Evolutionary conservation across 495 filamentous ascomycete species (phyloP).

Genomic region (Chlorociboria aeruginascens): DNA sequence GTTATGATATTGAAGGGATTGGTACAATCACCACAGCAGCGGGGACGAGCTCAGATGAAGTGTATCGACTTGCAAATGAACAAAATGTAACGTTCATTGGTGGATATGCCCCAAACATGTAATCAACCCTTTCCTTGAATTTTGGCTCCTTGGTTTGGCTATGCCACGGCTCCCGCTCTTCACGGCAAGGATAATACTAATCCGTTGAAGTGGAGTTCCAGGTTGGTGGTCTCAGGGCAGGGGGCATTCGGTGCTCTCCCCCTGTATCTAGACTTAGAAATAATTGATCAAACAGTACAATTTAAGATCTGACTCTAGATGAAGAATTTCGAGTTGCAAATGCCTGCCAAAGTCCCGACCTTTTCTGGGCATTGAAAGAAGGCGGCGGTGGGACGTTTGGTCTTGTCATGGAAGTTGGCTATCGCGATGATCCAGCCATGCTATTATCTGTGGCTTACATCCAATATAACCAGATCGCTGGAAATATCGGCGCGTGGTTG

Average conservation of each 20-base stretch:
- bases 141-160: too few relatives aligned
- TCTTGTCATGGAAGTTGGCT: slow-evolving; percentile 34
- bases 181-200: too few relatives aligned
- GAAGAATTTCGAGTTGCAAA: not conserved
- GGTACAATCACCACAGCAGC: slow-evolving; percentile 19
- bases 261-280: slow-evolving; percentile 1
- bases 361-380: slow-evolving; percentile 30
- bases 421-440: slow-evolving; percentile 24
- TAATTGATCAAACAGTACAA: slow-evolving; percentile 1
- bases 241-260: slow-evolving; percentile 18
- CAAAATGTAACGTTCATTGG: slow-evolving; percentile 17
- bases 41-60: slow-evolving; percentile 15
- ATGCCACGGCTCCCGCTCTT: too few relatives aligned
- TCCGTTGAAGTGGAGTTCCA: slow-evolving; percentile 12
- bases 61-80: slow-evolving; percentile 15
- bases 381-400: slow-evolving; percentile 46
- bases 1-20: not conserved
- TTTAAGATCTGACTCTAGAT: slow-evolving; percentile 17
- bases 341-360: not conserved
- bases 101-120: slow-evolving; percentile 19
- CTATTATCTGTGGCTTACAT: slow-evolving; percentile 11
- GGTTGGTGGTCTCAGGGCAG: slow-evolving; percentile 24
- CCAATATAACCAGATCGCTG: not conserved
- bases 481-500: slow-evolving; percentile 18
- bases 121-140: too few relatives aligned